These are phyloP conservation scores for Aspergillus arachidicola DNA, from an alignment of 2,329 filamentous ascomycete species.

Conservation along the genomic window DNA sequence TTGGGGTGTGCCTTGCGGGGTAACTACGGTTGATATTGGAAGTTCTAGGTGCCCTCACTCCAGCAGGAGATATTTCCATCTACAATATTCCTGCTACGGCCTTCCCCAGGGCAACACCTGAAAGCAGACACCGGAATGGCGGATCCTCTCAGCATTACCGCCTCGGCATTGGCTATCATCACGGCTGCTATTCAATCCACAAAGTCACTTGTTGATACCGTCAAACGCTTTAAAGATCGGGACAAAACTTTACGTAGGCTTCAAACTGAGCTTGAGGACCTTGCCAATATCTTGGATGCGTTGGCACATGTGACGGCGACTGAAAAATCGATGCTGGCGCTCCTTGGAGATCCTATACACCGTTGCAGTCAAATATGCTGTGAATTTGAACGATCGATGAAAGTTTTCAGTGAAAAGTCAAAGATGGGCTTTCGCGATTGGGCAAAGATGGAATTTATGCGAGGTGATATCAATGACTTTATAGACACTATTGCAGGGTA, in stretches of 20 bases:
- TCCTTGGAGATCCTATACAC: conserved; percentile 40
- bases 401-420: conserved; percentile 37
- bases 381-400: conserved; percentile 42
- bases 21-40: background rate
- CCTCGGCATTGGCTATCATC: conserved; percentile 34
- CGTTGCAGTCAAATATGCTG: conserved; percentile 41
- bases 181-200: conserved; percentile 39
- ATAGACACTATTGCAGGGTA: conserved; percentile 43
- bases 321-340: conserved; percentile 25
- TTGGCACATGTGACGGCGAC: conserved; percentile 28
- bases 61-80: background rate
- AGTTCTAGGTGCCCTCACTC: background rate
- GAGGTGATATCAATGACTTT: conserved; percentile 44
- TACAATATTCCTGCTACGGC: background rate
- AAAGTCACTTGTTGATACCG: conserved; percentile 35
- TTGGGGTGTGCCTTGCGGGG: background rate
- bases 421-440: conserved; percentile 42
- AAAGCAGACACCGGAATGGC: conserved; percentile 13
- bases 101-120: background rate
- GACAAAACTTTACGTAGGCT: conserved; percentile 39
- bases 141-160: conserved; percentile 41
- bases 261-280: conserved; percentile 36
- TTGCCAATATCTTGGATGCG: conserved; percentile 35
- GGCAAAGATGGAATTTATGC: conserved; percentile 47
- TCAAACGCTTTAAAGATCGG: conserved; percentile 38